Percentiles rank a stretch among this genome's conserved stretches.
phyloP scores from a whole-genome alignment of 2,329 filamentous ascomycete species.

The Pseudopyrenochaeta lycopersici region DNA sequence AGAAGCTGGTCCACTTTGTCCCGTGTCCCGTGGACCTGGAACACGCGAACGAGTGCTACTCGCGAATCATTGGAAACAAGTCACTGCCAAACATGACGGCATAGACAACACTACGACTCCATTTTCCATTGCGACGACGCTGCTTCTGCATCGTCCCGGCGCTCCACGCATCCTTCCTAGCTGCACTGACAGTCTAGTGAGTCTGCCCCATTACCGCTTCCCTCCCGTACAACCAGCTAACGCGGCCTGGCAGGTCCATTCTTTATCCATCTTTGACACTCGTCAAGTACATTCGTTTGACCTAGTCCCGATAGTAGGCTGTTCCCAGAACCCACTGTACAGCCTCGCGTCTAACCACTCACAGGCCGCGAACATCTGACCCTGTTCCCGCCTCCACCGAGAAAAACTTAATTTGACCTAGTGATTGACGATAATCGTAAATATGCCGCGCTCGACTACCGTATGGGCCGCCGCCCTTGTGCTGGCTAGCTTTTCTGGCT shows the following conservation, averaged over 20 bases:
- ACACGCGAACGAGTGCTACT: slow-evolving; percentile 25
- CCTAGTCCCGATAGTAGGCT: slow-evolving; percentile 49
- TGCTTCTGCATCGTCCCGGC: slow-evolving; percentile 31
- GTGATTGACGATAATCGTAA: slow-evolving; percentile 41
- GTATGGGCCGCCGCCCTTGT: slow-evolving; percentile 58
- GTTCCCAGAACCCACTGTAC: background rate
- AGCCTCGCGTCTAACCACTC: slow-evolving; percentile 19
- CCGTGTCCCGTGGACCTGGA: slow-evolving; percentile 26
- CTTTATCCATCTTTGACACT: slow-evolving; percentile 49
- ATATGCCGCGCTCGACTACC: slow-evolving; percentile 56
- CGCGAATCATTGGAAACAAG: slow-evolving; percentile 27
- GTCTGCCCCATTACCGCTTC: slow-evolving; percentile 14
- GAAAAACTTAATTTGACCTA: slow-evolving; percentile 36
- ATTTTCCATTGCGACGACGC: slow-evolving; percentile 34
- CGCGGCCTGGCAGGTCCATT: slow-evolving; percentile 44
- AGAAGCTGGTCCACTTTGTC: slow-evolving; percentile 20
- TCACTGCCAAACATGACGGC: slow-evolving; percentile 46
- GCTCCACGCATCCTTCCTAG: slow-evolving; percentile 35
- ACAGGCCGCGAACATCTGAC: slow-evolving; percentile 25
- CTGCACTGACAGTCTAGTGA: slow-evolving; percentile 49
- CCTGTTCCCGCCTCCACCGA: slow-evolving; percentile 29
- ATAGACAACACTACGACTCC: slow-evolving; percentile 36
- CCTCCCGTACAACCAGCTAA: slow-evolving; percentile 20
- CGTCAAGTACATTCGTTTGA: slow-evolving; percentile 64
- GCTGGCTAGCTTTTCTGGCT: slow-evolving; percentile 56